A percentile compares a stretch with the other conserved stretches of the same genome.
Evolutionary conservation across 1,139 yeast species (phyloP).

Genomic region (Yamadazyma buinensis): DNA sequence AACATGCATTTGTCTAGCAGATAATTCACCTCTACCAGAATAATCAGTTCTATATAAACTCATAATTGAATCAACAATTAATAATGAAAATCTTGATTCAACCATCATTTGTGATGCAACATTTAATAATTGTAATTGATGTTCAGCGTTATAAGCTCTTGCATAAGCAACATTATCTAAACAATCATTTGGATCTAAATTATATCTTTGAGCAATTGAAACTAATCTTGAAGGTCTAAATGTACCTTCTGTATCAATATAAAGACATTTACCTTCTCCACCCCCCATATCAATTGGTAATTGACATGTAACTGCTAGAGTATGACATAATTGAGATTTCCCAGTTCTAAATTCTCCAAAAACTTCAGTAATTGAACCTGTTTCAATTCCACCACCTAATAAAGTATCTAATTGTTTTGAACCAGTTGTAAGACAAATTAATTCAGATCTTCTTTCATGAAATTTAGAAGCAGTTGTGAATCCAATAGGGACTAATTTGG

Average conservation of each 20-base stretch:
- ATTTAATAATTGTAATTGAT: slow-evolving; percentile 79
- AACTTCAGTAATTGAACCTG: slow-evolving; percentile 94
- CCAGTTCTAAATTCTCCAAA: slow-evolving; percentile 99
- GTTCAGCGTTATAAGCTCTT: slow-evolving; percentile 95
- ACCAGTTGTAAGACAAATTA: slow-evolving; percentile 92
- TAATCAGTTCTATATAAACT: slow-evolving; percentile 93
- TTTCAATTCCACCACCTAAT: slow-evolving; percentile 95
- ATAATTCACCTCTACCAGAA: slow-evolving; percentile 92
- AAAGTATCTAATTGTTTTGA: slow-evolving; percentile 91
- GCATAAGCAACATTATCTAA: slow-evolving; percentile 97
- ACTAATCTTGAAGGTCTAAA: slow-evolving; percentile 89
- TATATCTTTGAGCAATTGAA: slow-evolving; percentile 88
- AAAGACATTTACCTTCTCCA: slow-evolving; percentile 96
- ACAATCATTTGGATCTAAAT: slow-evolving; percentile 91
- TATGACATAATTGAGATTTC: slow-evolving; percentile 94
- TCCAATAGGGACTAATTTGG: slow-evolving; percentile 89
- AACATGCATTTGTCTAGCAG: slow-evolving; percentile 92
- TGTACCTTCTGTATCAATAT: slow-evolving; percentile 96
- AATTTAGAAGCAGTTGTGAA: slow-evolving; percentile 97
- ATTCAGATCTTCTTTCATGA: slow-evolving; percentile 83
- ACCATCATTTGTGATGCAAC: slow-evolving; percentile 98
- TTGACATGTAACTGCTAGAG: slow-evolving; percentile 95
- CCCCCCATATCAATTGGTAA: slow-evolving; percentile 98
- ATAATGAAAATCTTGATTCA: slow-evolving; percentile 73
- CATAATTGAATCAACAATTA: slow-evolving; percentile 95